phyloP scores from a whole-genome alignment of 1,139 yeast genomes.

The Pichia sp. region DNA sequence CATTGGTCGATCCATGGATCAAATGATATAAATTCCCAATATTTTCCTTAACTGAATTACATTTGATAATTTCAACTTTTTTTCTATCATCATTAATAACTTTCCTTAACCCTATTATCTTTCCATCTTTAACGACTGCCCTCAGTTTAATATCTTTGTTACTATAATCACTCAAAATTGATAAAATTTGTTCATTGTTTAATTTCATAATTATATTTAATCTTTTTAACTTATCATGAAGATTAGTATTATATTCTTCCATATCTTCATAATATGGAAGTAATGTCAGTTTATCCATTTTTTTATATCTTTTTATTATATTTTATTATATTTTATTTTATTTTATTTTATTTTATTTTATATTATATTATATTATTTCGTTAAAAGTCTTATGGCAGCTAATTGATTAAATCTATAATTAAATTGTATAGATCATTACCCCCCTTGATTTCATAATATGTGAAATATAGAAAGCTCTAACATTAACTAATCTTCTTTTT shows the following conservation, averaged over 20 bases:
- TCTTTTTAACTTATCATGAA: background rate
- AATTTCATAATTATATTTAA: conserved; percentile 22
- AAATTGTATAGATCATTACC: too few species aligned
- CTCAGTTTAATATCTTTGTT: conserved; percentile 14
- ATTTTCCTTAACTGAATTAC: conserved; percentile 6
- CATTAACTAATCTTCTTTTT: too few species aligned
- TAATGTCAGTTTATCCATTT: background rate
- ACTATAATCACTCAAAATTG: conserved; percentile 11
- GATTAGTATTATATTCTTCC: background rate
- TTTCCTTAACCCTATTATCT: conserved; percentile 13
- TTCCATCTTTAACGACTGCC: conserved; percentile 24
- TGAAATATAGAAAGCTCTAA: too few species aligned
- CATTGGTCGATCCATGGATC: background rate
- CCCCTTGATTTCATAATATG: too few species aligned
- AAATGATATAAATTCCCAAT: conserved; percentile 6
- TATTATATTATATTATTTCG: too few species aligned
- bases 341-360: too few species aligned
- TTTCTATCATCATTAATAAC: conserved; percentile 2
- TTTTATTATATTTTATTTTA: too few species aligned
- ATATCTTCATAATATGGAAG: conserved; percentile 4
- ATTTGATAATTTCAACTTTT: conserved; percentile 8
- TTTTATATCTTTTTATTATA: too few species aligned
- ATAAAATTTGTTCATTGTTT: conserved; percentile 20
- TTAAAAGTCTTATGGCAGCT: too few species aligned
- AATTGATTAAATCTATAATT: too few species aligned